Evolutionary conservation across 768 basidiomycete genomes (phyloP), one percentile per base, ranked within the genome.

Genomic region (Suillus ampliporus): DNA sequence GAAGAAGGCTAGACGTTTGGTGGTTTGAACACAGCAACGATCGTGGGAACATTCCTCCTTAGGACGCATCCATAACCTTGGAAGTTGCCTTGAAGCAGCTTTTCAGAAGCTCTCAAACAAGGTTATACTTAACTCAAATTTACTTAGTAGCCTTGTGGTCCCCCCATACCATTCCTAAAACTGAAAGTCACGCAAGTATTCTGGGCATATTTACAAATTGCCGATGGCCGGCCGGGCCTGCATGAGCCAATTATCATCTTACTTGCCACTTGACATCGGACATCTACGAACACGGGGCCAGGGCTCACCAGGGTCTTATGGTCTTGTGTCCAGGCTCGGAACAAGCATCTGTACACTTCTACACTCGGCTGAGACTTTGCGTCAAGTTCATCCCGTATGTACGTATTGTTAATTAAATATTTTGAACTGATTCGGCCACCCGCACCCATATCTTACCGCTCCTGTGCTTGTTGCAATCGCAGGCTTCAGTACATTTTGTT

Each of bases 21-120:
- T 4, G 58, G 47, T 40, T 57, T 37, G 64, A 65, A 52, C 23
- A 9, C n/a, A 28, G 31, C 19, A 61, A 68, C 53, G 11, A 10
- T 26, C 67, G 72, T 68, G 77, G 65, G 71, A 74, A 76, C 5
- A 19, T 56, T 57, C 17, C 35, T 40, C 46, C 19, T 53, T 61
- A 10, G 51, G 62, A 28, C 17, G 34, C 50, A 35, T 53, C 5
- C 35, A 15, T 13, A 61, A 56, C 37, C 31, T 56, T 53, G n/a
- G n/a, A 52, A 52, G 7, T 7, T 5, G 48, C 28, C 15, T 17
- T n/a, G n/a, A 31, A 31, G 31, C 31, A 31, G 31, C 31, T 31
- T 31, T n/a, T n/a, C n/a, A n/a, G 31, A 31, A 31, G 28, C 28
- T 31, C 48, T 21, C 52, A 53, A 53, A 53, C 52, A 53, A 54